Evolutionary conservation across 495 filamentous ascomycete species (phyloP).

Genomic region (Aspergillus panamensis): DNA sequence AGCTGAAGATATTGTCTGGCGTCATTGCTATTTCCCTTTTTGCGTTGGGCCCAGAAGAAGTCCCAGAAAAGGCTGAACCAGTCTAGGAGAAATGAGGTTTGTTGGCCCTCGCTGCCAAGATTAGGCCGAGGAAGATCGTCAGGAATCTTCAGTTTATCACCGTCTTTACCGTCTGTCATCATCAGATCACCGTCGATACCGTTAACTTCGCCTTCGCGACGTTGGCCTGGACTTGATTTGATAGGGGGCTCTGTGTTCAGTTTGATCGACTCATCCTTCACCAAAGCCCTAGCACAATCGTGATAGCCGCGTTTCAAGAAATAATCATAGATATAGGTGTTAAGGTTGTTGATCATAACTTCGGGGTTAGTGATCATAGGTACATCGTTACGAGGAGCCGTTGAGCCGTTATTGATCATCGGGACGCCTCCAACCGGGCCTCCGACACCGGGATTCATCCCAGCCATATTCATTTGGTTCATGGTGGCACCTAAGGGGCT

Average conservation of each 20-base stretch:
- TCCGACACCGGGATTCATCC: constrained; percentile 58
- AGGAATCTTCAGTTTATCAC: constrained; percentile 65
- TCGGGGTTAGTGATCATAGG: constrained; percentile 45
- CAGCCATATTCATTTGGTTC: constrained; percentile 70
- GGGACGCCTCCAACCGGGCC: constrained; percentile 64
- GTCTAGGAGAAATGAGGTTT: constrained; percentile 81
- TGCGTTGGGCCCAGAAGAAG: constrained; percentile 75
- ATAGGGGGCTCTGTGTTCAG: constrained; percentile 57
- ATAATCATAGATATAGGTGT: constrained; percentile 98
- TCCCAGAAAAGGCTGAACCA: constrained; percentile 99
- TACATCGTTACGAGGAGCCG: constrained; percentile 45
- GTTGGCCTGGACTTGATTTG: constrained; percentile 55
- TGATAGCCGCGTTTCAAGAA: constrained; percentile 79
- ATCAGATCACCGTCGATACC: constrained; percentile 76
- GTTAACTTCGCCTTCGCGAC: constrained; percentile 66
- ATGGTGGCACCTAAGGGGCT: constrained; percentile 48
- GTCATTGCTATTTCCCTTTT: constrained; percentile 51
- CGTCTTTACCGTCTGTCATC: constrained; percentile 80
- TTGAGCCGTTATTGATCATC: constrained; percentile 69
- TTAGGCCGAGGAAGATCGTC: constrained; percentile 76
- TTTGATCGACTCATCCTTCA: constrained; percentile 48
- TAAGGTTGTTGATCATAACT: constrained; percentile 75
- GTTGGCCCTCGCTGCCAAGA: constrained; percentile 56
- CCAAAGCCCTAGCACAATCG: constrained; percentile 71
- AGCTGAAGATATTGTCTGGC: constrained; percentile 71